Percentiles rank a stretch among this genome's conserved stretches.
phyloP scores from a whole-genome alignment of 176 grass and related monocot species.

The Typha latifolia region DNA sequence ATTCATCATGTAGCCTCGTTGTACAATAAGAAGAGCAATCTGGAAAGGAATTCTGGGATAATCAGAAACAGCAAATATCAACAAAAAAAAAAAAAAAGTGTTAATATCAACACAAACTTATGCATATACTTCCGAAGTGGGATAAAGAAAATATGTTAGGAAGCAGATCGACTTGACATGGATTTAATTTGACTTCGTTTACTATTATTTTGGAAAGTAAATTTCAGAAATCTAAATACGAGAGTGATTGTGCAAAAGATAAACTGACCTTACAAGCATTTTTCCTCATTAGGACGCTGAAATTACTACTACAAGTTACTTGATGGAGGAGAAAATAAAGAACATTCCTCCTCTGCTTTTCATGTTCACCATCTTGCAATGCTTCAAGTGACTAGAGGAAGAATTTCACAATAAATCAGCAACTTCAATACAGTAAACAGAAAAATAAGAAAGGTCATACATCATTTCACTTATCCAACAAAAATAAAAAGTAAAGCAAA shows the following conservation, averaged over 20 bases:
- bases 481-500: not conserved
- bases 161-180: too few relatives aligned
- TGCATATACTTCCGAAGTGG: too few relatives aligned
- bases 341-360: constrained; percentile 95
- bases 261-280: constrained; percentile 72
- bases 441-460: not conserved
- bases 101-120: not conserved
- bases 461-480: not conserved
- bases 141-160: too few relatives aligned
- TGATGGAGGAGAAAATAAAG: constrained; percentile 99
- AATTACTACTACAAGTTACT: constrained; percentile 88
- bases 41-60: constrained; percentile 30
- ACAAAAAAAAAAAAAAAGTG: constrained; percentile 7
- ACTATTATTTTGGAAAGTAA: not conserved
- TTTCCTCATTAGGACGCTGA: constrained; percentile 76
- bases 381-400: constrained; percentile 82
- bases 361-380: constrained; percentile 90
- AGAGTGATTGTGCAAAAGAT: constrained; percentile 5
- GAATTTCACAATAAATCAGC: constrained; percentile 19
- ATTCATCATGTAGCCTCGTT: constrained; percentile 85
- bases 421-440: not conserved
- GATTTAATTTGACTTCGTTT: too few relatives aligned
- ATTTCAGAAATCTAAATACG: not conserved
- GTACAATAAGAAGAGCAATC: constrained; percentile 95
- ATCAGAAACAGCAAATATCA: constrained; percentile 16